Evolutionary conservation across 441 rosid genomes (phyloP).

Genomic region (Pelargonium cotyledonis): DNA sequence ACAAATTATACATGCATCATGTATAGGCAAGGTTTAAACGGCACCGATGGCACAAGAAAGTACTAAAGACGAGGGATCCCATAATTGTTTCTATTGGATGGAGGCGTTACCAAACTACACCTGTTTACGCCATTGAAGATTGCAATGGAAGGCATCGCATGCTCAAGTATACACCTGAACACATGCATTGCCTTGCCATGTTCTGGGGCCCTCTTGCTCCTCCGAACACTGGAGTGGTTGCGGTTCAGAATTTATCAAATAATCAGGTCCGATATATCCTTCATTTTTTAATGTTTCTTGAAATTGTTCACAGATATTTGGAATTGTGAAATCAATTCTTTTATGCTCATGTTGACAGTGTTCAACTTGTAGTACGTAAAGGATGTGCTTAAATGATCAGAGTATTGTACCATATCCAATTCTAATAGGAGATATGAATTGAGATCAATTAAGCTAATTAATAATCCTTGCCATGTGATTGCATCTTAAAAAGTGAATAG

Average conservation of each 20-base stretch:
- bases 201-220: conserved; percentile 98
- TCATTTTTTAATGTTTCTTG: background rate
- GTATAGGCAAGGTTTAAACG: conserved; percentile 66
- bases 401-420: background rate
- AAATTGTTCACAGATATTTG: background rate
- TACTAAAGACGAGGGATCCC: conserved; percentile 84
- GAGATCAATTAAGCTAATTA: background rate
- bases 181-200: conserved; percentile 90
- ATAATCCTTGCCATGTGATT: background rate
- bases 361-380: too few species aligned
- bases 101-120: conserved; percentile 86
- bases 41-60: conserved; percentile 89
- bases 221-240: conserved; percentile 75
- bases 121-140: conserved; percentile 80
- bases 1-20: conserved; percentile 18
- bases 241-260: conserved; percentile 69
- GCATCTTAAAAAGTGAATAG: background rate
- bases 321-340: background rate
- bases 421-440: background rate
- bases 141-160: conserved; percentile 79
- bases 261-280: conserved; percentile 45
- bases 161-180: conserved; percentile 93
- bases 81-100: conserved; percentile 87
- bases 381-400: too few species aligned
- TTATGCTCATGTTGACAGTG: background rate